Evolutionary conservation across 1,284 basidiomycete species (phyloP), one percentile per base, ranked within the genome.

Genomic region (Ustilago cynodontis): DNA sequence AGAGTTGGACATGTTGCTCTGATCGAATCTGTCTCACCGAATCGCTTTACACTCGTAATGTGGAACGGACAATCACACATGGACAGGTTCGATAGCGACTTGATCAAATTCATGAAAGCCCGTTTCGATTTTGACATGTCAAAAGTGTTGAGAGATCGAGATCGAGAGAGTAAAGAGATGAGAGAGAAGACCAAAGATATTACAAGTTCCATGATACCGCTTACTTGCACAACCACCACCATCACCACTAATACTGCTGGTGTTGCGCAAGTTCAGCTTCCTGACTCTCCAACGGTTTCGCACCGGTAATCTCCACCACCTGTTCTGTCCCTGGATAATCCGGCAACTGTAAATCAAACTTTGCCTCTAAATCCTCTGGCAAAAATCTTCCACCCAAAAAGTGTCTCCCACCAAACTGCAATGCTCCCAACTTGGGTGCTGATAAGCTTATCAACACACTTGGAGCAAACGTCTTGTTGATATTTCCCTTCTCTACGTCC

Each of bases 331-430:
- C 81, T 2, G 71, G 80, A 53, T 85, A 85, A 41, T 71, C 62
- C 0, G 82, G 82, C 35, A 82, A 60, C 62, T 66, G 59, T 4
- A 84, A 65, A 37, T 74, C 77, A 52, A 77, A 81, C 59, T 77
- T 74, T 1, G 62, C 67, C 35, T 77, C 79, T 8, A 81, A 39
- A 22, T 64, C 65, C 20, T 74, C 66, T n/a, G 94, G 91, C 18
- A 98, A 89, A 84, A 99, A 99, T 58, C 96, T 89, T 0, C 96
- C 97, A 2, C 94, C 95, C 2, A 98, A 88, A 86, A 94, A 98
- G 88, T 99, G 97, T 50, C 95, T 93, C 28, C 87, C 90, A 3
- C 26, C 10, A 86, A 94, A 98, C 9, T 85, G 86, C 75, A 88
- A 89, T 4, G 92, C 92, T 1, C 97, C 97, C 79, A 92, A 88